Percentiles rank a stretch among this genome's conserved stretches.
Evolutionary conservation across 371 early-diverging fungal genomes (phyloP).

Genomic region (Saksenaea oblongispora): DNA sequence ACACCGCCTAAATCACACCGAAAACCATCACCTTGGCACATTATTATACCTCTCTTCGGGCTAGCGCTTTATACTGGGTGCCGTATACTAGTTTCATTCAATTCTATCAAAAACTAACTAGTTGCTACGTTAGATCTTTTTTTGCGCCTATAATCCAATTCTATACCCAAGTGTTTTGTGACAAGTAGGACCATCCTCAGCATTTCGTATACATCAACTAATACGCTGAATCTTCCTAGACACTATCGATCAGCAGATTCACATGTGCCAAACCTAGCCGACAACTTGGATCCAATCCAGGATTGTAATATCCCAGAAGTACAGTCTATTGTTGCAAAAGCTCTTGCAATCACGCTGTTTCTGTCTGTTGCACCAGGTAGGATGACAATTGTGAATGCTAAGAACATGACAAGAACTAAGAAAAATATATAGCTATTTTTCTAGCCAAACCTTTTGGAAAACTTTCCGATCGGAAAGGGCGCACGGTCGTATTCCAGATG

Average conservation of each 20-base stretch:
- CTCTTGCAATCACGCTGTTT: constrained; percentile 33
- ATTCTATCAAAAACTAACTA: not conserved
- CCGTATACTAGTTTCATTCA: not conserved
- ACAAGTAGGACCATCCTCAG: constrained; percentile 21
- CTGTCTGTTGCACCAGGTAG: constrained; percentile 32
- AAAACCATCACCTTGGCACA: constrained; percentile 31
- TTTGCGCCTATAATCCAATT: constrained; percentile 35
- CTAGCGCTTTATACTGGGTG: constrained; percentile 27
- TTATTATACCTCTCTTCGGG: constrained; percentile 23
- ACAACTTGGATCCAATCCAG: constrained; percentile 21
- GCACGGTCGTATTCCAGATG: constrained; percentile 24
- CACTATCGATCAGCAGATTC: constrained; percentile 23
- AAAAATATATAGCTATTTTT: constrained; percentile 27
- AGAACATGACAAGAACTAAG: not conserved
- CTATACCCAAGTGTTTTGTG: constrained; percentile 35
- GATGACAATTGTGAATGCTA: not conserved
- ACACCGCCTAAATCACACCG: not conserved
- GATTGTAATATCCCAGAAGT: constrained; percentile 49
- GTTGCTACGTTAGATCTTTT: constrained; percentile 16
- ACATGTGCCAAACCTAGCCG: not conserved
- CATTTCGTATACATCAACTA: not conserved
- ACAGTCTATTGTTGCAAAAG: constrained; percentile 37
- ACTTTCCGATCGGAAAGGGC: constrained; percentile 45
- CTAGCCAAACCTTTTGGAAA: constrained; percentile 39
- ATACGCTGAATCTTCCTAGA: constrained; percentile 9